A percentile compares a stretch with the other conserved stretches of the same genome.
These are phyloP conservation scores for Akanthomyces dipterigenus DNA, from an alignment of 2,329 filamentous ascomycete species.

Conservation along the genomic window DNA sequence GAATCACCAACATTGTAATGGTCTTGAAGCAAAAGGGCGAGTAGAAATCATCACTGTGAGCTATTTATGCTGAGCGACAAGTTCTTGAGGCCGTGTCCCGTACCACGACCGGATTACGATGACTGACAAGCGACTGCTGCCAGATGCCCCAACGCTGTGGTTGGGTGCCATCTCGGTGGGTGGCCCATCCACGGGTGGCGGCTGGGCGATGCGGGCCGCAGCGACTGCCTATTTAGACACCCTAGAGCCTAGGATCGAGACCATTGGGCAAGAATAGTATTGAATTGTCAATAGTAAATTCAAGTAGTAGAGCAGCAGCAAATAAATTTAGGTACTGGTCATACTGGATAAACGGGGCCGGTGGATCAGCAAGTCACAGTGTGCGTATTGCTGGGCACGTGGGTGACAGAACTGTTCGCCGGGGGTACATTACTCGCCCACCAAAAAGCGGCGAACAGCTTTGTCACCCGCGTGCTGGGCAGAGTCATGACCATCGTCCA, in stretches of 20 bases:
- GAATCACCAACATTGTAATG: background rate
- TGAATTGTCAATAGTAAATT: background rate
- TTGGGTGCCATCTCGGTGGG: background rate
- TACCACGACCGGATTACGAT: background rate
- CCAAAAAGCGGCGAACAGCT: too few species aligned
- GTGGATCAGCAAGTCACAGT: background rate
- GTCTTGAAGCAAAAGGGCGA: background rate
- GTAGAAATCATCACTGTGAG: background rate
- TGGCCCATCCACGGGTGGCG: background rate
- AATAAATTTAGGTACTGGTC: too few species aligned
- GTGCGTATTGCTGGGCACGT: background rate
- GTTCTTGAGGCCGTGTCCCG: background rate
- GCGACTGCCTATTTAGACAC: background rate
- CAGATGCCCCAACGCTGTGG: slow-evolving; percentile 1
- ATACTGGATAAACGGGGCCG: background rate
- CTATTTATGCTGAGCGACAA: background rate
- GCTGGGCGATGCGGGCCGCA: background rate
- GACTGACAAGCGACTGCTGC: background rate
- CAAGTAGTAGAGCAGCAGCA: too few species aligned
- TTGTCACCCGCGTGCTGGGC: too few species aligned
- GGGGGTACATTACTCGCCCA: too few species aligned
- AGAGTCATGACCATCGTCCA: background rate
- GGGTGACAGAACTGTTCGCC: background rate
- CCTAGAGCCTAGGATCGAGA: background rate
- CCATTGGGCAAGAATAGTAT: background rate